Base-by-base conservation (phyloP, 345 rosid species). In the Atalantia buxifolia region DNA sequence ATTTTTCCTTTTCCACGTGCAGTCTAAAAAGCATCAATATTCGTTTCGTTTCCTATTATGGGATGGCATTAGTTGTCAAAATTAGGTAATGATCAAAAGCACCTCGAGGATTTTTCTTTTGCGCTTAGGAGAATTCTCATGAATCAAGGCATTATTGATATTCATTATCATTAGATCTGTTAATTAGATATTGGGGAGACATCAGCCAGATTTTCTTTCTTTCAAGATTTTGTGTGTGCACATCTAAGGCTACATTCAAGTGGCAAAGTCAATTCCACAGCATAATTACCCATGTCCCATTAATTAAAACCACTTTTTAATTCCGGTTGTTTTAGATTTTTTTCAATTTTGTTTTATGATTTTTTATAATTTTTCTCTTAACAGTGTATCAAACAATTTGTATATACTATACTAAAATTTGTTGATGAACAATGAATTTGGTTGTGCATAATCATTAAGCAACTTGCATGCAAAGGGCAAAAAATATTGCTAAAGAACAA, bases 141-240 rank as follows among this genome's bases (percentile, higher is more conserved):
- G 84, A 60, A 71, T 81, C 81, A 77, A 79, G 77, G 64, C 64
- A 69, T 45, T 62, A 45, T 28, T 42, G 65, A 66, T 28, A 69
- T 72, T 63, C 61, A 50, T n/a, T 7, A 55, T 63, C 61, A 50
- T n/a, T 7, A 38, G 30, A 16, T 21, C 2, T 36, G 69, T 42
- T 42, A 48, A 66, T 53, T 8, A 22, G 22, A 69, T 25, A 0
- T n/a, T 24, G 61, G 62, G 78, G 82, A 80, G 76, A 86, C 89
- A 85, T 75, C 35, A 78, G 30, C 68, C 63, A 65, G 83, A 81
- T 77, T 81, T 84, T 85, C 80, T 73, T 76, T 57, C n/a, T 6
- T 66, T 71, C 16, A 72, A 80, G 91, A 88, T 88, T 80, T 74
- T 73, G 79, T 83, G 60, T 88, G 86, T 81, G 38, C 71, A 45